Evolutionary conservation across 202 grass and related monocot species (phyloP).

Genomic region (Alloteropsis angusta): DNA sequence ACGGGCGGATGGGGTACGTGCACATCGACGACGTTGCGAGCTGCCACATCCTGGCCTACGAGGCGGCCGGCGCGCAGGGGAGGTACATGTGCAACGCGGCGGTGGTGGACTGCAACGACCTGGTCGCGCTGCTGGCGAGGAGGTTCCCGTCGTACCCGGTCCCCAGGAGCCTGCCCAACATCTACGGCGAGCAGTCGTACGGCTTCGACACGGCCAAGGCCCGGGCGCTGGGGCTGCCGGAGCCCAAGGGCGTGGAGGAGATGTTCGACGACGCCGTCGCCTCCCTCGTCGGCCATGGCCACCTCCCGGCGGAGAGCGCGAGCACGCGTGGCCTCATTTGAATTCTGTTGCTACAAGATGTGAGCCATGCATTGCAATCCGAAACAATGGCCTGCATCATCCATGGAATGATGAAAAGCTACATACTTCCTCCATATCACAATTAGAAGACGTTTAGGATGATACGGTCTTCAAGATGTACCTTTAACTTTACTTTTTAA

Average conservation of each 20-base stretch:
- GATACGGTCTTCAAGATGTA: too few species aligned
- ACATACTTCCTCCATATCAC: too few species aligned
- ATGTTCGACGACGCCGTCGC: conserved; percentile 63
- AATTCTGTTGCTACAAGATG: not conserved
- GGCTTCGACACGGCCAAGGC: conserved; percentile 58
- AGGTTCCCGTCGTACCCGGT: conserved; percentile 61
- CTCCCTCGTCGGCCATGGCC: conserved; percentile 42
- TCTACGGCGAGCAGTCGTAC: conserved; percentile 51
- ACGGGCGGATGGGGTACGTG: conserved; percentile 86
- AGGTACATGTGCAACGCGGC: conserved; percentile 78
- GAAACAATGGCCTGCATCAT: too few species aligned
- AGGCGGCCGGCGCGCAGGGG: conserved; percentile 40
- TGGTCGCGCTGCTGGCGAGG: conserved; percentile 38
- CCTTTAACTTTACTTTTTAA: too few species aligned
- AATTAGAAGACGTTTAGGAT: too few species aligned
- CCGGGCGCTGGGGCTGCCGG: conserved; percentile 35
- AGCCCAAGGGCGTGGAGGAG: conserved; percentile 59
- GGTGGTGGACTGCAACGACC: conserved; percentile 40
- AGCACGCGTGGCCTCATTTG: not conserved
- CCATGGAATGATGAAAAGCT: too few species aligned
- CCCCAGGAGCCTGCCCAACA: conserved; percentile 35
- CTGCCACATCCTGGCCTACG: conserved; percentile 81
- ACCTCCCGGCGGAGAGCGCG: conserved; percentile 19
- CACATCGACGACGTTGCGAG: conserved; percentile 78
- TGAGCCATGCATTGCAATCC: not conserved